Conservation (phyloP, 2,329 filamentous ascomycete species). For the Colletotrichum euphorbiae region DNA sequence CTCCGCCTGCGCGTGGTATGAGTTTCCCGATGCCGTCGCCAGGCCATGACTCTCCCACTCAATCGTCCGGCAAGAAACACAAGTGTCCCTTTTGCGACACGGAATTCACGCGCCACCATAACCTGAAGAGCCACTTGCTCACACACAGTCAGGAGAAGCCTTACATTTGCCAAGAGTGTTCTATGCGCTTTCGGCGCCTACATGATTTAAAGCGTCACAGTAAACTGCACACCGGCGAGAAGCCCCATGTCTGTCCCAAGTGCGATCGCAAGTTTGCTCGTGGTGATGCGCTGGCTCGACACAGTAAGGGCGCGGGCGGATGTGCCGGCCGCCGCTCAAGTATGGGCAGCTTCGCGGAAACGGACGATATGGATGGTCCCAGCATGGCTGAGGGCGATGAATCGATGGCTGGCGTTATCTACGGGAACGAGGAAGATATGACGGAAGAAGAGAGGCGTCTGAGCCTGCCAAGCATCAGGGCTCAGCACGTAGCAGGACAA, state of each 20-base stretch:
- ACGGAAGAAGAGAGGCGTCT: conserved; percentile 71
- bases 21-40: conserved; percentile 66
- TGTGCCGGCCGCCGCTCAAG: conserved; percentile 93
- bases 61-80: conserved; percentile 79
- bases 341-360: conserved; percentile 82
- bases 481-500: conserved; percentile 71
- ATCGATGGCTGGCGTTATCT: conserved; percentile 58
- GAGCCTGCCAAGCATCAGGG: conserved; percentile 81
- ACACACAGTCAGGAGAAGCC: conserved; percentile 99
- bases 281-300: conserved; percentile 92
- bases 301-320: conserved; percentile 95
- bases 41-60: conserved; percentile 64
- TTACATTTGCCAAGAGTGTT: conserved; percentile 92
- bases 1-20: conserved; percentile 63
- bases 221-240: conserved; percentile 96
- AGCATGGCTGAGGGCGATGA: conserved; percentile 64
- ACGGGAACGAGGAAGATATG: conserved; percentile 68
- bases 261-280: conserved; percentile 95
- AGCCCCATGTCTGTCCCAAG: conserved; percentile 93
- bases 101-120: conserved; percentile 97
- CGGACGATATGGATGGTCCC: conserved; percentile 75
- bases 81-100: conserved; percentile 97
- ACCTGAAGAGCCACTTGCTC: conserved; percentile 95
- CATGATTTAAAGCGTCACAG: conserved; percentile 97
- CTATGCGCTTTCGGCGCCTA: conserved; percentile 89